Evolutionary conservation across 1,139 yeast genomes (phyloP).

Genomic region (Taphrina flavorubra): DNA sequence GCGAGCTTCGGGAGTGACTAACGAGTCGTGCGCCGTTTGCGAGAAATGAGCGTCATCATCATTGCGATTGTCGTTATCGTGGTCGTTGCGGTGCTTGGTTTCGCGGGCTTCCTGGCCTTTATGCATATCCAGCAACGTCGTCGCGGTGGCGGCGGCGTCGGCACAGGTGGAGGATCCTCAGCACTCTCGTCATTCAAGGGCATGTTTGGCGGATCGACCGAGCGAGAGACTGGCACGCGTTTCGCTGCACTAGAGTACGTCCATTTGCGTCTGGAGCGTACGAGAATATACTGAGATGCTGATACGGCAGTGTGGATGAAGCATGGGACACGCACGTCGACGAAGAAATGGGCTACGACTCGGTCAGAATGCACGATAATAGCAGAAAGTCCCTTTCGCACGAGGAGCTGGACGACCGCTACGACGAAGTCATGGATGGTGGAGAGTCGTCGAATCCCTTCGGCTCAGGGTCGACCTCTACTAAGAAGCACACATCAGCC

Average conservation of each 20-base stretch:
- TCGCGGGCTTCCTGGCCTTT: slow-evolving; percentile 23
- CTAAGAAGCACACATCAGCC: slow-evolving; percentile 26
- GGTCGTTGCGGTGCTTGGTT: slow-evolving; percentile 23
- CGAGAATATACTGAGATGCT: not conserved
- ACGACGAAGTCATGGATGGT: slow-evolving; percentile 39
- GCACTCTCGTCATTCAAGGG: slow-evolving; percentile 33
- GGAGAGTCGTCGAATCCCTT: slow-evolving; percentile 26
- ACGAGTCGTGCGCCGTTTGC: too few species aligned
- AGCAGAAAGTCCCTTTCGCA: slow-evolving; percentile 11
- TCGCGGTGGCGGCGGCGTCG: slow-evolving; percentile 10
- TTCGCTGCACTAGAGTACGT: slow-evolving; percentile 39
- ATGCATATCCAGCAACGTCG: slow-evolving; percentile 28
- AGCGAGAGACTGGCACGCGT: slow-evolving; percentile 33
- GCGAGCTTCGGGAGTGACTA: too few species aligned
- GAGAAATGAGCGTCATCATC: slow-evolving; percentile 17
- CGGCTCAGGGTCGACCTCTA: slow-evolving; percentile 29
- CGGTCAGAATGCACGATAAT: slow-evolving; percentile 22
- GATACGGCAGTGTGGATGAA: slow-evolving; percentile 35
- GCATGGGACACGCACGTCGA: slow-evolving; percentile 39
- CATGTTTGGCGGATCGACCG: slow-evolving; percentile 27
- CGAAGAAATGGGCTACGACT: slow-evolving; percentile 38
- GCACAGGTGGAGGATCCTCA: slow-evolving; percentile 1
- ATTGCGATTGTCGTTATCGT: slow-evolving; percentile 22
- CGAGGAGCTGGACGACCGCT: slow-evolving; percentile 36
- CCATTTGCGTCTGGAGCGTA: not conserved